Conservation (phyloP, 2,329 filamentous ascomycete species). For the Fusarium austroafricanum region DNA sequence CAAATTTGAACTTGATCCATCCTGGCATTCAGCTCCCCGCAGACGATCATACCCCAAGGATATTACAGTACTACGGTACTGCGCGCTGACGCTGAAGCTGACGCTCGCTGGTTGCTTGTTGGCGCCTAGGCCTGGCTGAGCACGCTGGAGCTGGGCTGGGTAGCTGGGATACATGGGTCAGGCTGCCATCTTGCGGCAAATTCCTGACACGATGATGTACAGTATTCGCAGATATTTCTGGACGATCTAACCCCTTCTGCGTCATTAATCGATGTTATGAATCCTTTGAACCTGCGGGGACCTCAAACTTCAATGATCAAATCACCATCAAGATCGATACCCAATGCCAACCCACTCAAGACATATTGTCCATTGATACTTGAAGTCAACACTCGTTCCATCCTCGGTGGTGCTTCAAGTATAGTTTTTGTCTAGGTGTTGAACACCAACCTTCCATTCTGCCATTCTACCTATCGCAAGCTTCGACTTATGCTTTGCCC, state of each 20-base stretch:
- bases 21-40: conserved; percentile 20
- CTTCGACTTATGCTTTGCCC: conserved; percentile 12
- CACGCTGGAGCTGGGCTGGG: conserved; percentile 6
- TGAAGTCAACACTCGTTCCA: neutral
- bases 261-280: conserved; percentile 5
- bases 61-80: conserved; percentile 12
- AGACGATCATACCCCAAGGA: conserved; percentile 31
- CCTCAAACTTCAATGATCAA: neutral
- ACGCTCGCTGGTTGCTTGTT: conserved; percentile 27
- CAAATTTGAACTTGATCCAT: conserved; percentile 8
- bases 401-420: conserved; percentile 9
- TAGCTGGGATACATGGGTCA: conserved; percentile 3
- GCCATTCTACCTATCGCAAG: conserved; percentile 4
- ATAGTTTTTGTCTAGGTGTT: neutral
- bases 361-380: neutral
- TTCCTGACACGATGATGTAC: conserved; percentile 16
- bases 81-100: conserved; percentile 42
- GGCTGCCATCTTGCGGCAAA: conserved; percentile 14
- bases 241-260: conserved; percentile 8
- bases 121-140: conserved; percentile 26
- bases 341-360: neutral
- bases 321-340: neutral
- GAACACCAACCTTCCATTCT: conserved; percentile 3
- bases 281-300: neutral
- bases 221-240: neutral